These are phyloP conservation scores for Thraustotheca clavata DNA, from an alignment of 352 stramenopile species.

Conservation along the genomic window DNA sequence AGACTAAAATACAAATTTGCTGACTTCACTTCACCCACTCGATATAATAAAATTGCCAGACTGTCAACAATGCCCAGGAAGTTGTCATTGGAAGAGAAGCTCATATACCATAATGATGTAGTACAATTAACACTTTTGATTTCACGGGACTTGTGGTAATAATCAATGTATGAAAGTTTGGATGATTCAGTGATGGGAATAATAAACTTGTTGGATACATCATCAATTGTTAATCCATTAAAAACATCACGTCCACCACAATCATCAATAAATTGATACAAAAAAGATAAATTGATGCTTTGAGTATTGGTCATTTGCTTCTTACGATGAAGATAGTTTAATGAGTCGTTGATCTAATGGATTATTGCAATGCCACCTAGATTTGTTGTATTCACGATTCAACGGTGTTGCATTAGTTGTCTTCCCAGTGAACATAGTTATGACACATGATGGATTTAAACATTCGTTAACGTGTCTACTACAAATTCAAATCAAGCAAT, in stretches of 20 bases:
- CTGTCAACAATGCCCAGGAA: constrained; percentile 4
- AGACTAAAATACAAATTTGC: neutral
- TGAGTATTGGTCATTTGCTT: too few relatives aligned
- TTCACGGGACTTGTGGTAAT: neutral
- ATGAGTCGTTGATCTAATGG: too few relatives aligned
- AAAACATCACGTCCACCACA: neutral
- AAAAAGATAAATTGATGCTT: neutral
- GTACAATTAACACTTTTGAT: neutral
- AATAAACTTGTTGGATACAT: neutral
- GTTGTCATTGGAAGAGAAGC: neutral
- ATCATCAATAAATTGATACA: neutral
- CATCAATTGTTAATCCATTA: neutral
- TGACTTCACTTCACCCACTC: neutral
- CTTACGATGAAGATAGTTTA: too few relatives aligned
- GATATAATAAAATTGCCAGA: neutral
- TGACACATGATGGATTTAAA: too few relatives aligned
- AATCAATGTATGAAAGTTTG: neutral
- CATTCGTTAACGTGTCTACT: too few relatives aligned
- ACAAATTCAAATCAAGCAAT: too few relatives aligned
- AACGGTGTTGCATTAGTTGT: too few relatives aligned
- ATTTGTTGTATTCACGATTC: too few relatives aligned
- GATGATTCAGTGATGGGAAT: neutral
- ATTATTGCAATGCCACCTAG: too few relatives aligned
- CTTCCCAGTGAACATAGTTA: too few relatives aligned
- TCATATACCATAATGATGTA: neutral